These are phyloP conservation scores for Amanita phalloides DNA, from an alignment of 768 basidiomycete species.

Conservation along the genomic window DNA sequence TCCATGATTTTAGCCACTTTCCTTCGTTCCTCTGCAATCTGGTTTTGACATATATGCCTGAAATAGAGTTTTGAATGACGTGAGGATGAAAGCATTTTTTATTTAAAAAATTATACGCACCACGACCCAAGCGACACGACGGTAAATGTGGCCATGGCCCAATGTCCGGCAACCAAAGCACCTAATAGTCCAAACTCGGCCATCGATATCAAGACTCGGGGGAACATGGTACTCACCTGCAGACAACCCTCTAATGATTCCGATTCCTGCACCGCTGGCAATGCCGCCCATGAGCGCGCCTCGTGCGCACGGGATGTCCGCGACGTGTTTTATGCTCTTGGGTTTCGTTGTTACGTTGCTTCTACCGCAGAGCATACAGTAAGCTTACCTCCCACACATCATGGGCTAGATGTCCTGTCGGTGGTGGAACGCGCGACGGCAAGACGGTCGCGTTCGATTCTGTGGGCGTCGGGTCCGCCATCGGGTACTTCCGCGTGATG, in stretches of 20 bases:
- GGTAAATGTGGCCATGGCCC: slow-evolving; percentile 70
- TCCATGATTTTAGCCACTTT: slow-evolving; percentile 49
- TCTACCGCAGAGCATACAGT: not conserved
- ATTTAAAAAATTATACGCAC: slow-evolving; percentile 20
- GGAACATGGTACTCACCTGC: slow-evolving; percentile 31
- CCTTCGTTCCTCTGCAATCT: slow-evolving; percentile 40
- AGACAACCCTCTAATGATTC: slow-evolving; percentile 59
- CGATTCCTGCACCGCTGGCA: slow-evolving; percentile 69
- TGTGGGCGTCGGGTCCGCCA: slow-evolving; percentile 1
- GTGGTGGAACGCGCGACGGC: slow-evolving; percentile 24
- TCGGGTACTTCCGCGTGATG: not conserved
- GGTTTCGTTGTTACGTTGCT: slow-evolving; percentile 1
- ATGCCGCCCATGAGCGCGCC: slow-evolving; percentile 70
- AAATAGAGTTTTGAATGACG: not conserved
- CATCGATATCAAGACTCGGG: not conserved
- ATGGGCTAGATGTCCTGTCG: slow-evolving; percentile 25
- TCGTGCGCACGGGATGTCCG: slow-evolving; percentile 68
- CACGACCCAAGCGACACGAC: slow-evolving; percentile 59
- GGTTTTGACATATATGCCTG: slow-evolving; percentile 59
- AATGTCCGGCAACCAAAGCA: slow-evolving; percentile 59
- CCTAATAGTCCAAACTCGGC: slow-evolving; percentile 23
- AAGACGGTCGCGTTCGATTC: slow-evolving; percentile 14
- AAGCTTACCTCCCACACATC: slow-evolving; percentile 24
- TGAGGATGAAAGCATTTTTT: no score
- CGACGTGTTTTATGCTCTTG: slow-evolving; percentile 49